Percentiles rank a stretch among this genome's conserved stretches.
phyloP scores from a whole-genome alignment of 2,329 filamentous ascomycete species.

The Zopfia rhizophila region DNA sequence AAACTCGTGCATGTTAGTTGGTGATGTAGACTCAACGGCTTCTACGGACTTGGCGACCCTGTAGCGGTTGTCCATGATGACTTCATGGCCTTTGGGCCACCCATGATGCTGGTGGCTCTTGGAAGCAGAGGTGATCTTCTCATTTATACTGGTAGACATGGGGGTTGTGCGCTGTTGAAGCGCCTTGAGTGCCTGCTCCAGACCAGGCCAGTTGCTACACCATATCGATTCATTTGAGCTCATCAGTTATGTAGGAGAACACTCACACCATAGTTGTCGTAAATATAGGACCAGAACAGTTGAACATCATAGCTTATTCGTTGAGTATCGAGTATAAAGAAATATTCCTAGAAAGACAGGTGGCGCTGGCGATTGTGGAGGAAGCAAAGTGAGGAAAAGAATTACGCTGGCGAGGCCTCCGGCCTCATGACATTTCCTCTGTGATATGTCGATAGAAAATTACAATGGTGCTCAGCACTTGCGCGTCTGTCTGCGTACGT shows the following conservation, averaged over 20 bases:
- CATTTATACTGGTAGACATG: constrained; percentile 62
- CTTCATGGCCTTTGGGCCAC: constrained; percentile 62
- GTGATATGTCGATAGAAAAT: too few relatives aligned
- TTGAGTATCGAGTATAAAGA: too few relatives aligned
- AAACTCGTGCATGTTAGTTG: constrained; percentile 65
- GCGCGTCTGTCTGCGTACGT: too few relatives aligned
- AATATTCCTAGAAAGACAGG: too few relatives aligned
- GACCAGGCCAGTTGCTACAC: constrained; percentile 57
- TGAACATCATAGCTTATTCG: constrained; percentile 56
- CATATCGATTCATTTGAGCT: constrained; percentile 1
- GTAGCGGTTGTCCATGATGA: constrained; percentile 63
- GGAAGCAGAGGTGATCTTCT: constrained; percentile 60
- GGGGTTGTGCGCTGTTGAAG: constrained; percentile 60
- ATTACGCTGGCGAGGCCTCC: too few relatives aligned
- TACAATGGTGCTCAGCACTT: too few relatives aligned
- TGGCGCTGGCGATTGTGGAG: too few relatives aligned
- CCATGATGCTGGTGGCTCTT: constrained; percentile 63
- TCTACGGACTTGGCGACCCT: constrained; percentile 59
- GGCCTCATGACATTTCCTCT: too few relatives aligned
- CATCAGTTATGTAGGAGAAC: neutral
- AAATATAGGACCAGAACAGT: constrained; percentile 64
- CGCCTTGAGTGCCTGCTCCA: constrained; percentile 58
- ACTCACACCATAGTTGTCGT: constrained; percentile 60
- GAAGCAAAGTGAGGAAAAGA: too few relatives aligned
- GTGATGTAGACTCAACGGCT: constrained; percentile 48